Percentiles rank a stretch among this genome's conserved stretches.
Evolutionary conservation across 2,329 filamentous ascomycete species (phyloP).

Genomic region (Ophiocordyceps unilateralis): DNA sequence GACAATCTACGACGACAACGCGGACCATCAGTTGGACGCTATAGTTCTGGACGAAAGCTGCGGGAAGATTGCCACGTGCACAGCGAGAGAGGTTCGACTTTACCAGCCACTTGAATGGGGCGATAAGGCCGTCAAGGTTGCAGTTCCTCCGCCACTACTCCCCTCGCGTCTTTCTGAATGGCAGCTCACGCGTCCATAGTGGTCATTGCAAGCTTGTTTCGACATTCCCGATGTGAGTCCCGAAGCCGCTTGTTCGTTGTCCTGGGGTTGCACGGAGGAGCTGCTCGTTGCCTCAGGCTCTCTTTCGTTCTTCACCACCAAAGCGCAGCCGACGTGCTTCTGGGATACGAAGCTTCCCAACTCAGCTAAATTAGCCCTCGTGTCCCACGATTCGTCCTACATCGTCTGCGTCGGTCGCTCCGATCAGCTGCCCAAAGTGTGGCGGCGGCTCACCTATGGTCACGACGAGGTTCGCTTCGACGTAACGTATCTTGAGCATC

Average conservation of each 20-base stretch:
- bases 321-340: slow-evolving; percentile 31
- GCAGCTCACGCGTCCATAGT: slow-evolving; percentile 24
- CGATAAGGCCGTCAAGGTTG: slow-evolving; percentile 58
- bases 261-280: slow-evolving; percentile 79
- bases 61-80: slow-evolving; percentile 71
- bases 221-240: slow-evolving; percentile 16
- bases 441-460: slow-evolving; percentile 75
- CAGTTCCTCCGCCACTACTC: not conserved
- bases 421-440: slow-evolving; percentile 80
- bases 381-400: slow-evolving; percentile 76
- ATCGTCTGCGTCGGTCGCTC: slow-evolving; percentile 66
- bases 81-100: slow-evolving; percentile 48
- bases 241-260: slow-evolving; percentile 35
- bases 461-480: slow-evolving; percentile 75
- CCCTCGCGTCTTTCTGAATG: slow-evolving; percentile 8
- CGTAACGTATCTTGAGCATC: slow-evolving; percentile 78
- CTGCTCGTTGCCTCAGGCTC: slow-evolving; percentile 57
- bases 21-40: slow-evolving; percentile 45
- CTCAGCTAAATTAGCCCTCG: slow-evolving; percentile 52
- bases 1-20: slow-evolving; percentile 75
- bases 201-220: slow-evolving; percentile 47
- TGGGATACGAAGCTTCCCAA: slow-evolving; percentile 66
- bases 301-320: slow-evolving; percentile 50
- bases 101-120: slow-evolving; percentile 59
- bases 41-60: slow-evolving; percentile 66